Percentiles rank a stretch among this genome's conserved stretches.
These are phyloP conservation scores for Yamadazyma dendronema DNA, from an alignment of 1,139 yeast genomes.

Conservation along the genomic window DNA sequence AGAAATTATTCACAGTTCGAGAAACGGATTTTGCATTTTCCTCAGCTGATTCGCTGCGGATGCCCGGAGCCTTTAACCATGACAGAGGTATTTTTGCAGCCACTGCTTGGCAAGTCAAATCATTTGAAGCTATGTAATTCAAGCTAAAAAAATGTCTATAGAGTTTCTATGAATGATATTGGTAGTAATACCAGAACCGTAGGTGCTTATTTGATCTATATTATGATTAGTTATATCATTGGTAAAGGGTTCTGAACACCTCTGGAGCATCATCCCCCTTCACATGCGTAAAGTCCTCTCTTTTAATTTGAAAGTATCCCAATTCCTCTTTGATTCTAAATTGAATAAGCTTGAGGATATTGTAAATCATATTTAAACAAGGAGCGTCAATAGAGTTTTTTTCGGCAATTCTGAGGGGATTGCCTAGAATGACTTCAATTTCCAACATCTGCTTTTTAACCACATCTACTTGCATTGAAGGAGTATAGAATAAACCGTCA, in stretches of 20 bases:
- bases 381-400: conserved; percentile 59
- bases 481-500: conserved; percentile 63
- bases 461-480: conserved; percentile 73
- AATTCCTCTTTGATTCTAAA: conserved; percentile 54
- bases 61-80: no score
- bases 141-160: no score
- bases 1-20: neutral
- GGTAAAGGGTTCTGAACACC: conserved; percentile 18
- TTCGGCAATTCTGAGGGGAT: conserved; percentile 61
- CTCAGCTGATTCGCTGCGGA: no score
- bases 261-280: conserved; percentile 31
- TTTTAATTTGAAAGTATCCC: conserved; percentile 38
- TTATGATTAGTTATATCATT: neutral
- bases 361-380: conserved; percentile 52
- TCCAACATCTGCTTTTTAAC: conserved; percentile 72
- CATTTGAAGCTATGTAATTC: no score
- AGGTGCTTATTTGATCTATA: no score
- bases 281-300: conserved; percentile 24
- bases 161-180: no score
- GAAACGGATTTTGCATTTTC: neutral
- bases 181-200: no score
- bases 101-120: no score
- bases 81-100: no score
- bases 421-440: conserved; percentile 69
- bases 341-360: conserved; percentile 58